Conservation (phyloP, 345 rosid genomes). For the Eucalyptus erythrocorys region DNA sequence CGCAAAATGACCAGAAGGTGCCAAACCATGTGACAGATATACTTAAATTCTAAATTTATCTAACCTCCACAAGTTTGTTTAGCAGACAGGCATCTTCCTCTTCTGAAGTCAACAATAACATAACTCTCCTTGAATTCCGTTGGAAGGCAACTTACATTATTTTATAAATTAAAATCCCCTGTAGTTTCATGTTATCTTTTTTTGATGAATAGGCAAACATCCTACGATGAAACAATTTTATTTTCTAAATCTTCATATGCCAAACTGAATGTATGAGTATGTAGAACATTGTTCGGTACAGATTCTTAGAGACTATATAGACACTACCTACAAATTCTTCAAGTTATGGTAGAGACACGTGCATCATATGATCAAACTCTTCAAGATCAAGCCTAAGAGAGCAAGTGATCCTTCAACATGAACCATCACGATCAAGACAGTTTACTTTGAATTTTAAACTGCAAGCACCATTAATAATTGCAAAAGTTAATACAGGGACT, state of each 20-base stretch:
- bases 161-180: neutral
- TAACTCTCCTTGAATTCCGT: neutral
- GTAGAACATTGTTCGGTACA: neutral
- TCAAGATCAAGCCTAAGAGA: neutral
- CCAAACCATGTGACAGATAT: neutral
- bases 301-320: neutral
- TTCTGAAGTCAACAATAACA: neutral
- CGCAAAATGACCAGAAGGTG: neutral
- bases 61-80: neutral
- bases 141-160: neutral
- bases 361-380: neutral
- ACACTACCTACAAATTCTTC: neutral
- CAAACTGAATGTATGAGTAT: neutral
- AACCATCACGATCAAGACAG: neutral
- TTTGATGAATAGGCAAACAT: neutral
- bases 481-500: neutral
- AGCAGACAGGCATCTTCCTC: neutral
- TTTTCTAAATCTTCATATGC: neutral
- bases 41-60: neutral
- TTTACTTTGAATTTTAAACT: neutral
- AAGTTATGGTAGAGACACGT: neutral
- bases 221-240: neutral
- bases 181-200: neutral
- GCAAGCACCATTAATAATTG: neutral
- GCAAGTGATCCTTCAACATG: neutral